Base-by-base conservation (phyloP, 495 filamentous ascomycete genomes). In the Penicillium maclennaniae region DNA sequence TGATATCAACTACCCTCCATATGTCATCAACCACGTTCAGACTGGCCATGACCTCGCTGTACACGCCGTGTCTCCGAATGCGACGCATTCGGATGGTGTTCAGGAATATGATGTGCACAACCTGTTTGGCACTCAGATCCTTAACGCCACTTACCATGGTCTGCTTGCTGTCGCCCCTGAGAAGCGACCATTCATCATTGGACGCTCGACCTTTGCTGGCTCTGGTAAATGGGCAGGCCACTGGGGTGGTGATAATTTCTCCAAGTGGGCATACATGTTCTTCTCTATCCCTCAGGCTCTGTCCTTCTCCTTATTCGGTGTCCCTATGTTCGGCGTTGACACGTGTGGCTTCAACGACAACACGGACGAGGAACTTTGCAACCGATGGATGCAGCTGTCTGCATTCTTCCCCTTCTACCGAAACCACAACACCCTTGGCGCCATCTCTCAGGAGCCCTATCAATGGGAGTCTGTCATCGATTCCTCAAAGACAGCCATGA, bases 361-460 rank as follows among this genome's bases (percentile, higher is more conserved):
- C 58, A 72, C 78, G 0, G 83, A 86, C 54, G 77, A 82, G 55
- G 88, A 93, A 64, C 80, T 95, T 10, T 95, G 90, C 63, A 81
- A 81, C 48, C 80, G 90, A 7, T 95, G 90, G 90, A 92, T 92
- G 88, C 85, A 89, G 66, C 78, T 95, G 1, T 79, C 76, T 1
- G 89, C 89, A 19, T 93, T 95, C 75, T 91, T 92, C 73, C 87
- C 89, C 6, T 95, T 93, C 72, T 95, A 92, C 67, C 80, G 88
- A 4, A 92, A 92, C 67, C 89, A 95, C 72, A 91, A 92, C 62
- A 73, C 71, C 3, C 70, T 86, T 17, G 73, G 73, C 2, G 79
- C 85, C 17, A 77, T 77, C 47, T 55, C 78, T 0, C 90, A 95
- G 64, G 90, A 95, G 66, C 85, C 88, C 0, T 95, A 91, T 61